Conservation (phyloP, 1,139 yeast species). For the Yamadazyma kanchanaburiensis region DNA sequence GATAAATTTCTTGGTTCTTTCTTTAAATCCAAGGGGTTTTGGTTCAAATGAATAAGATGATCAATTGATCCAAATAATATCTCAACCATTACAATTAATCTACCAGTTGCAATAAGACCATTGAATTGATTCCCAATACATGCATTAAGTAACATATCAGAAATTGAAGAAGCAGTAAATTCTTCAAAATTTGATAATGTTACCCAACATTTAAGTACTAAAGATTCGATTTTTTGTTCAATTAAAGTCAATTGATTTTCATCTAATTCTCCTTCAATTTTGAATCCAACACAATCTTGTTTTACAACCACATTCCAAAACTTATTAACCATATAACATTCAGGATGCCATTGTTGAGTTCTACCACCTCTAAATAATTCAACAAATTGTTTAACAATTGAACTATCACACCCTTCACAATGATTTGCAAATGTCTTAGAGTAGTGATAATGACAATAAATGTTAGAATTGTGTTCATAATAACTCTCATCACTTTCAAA, state of each 20-base stretch:
- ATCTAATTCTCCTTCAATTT: conserved; percentile 2
- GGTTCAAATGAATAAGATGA: conserved; percentile 15
- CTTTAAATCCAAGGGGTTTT: conserved; percentile 19
- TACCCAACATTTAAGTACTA: conserved; percentile 83
- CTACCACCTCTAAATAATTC: conserved; percentile 92
- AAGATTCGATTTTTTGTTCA: conserved; percentile 64
- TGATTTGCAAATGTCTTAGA: conserved; percentile 79
- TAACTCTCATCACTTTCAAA: conserved; percentile 92
- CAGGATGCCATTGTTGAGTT: conserved; percentile 98
- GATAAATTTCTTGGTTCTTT: conserved; percentile 90
- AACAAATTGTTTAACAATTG: conserved; percentile 91
- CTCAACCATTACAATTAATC: conserved; percentile 70
- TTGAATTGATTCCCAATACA: conserved; percentile 69
- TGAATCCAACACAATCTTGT: conserved; percentile 57
- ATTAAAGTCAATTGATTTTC: conserved; percentile 37
- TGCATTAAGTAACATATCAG: conserved; percentile 87
- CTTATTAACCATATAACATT: conserved; percentile 95
- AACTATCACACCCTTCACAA: conserved; percentile 91
- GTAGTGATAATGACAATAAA: conserved; percentile 91
- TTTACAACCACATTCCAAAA: conserved; percentile 92
- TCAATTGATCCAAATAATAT: conserved; percentile 79
- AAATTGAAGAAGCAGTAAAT: conserved; percentile 85
- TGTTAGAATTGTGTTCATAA: conserved; percentile 79
- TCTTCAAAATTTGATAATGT: conserved; percentile 88
- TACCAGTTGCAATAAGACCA: conserved; percentile 73